phyloP scores from a whole-genome alignment of 495 filamentous ascomycete genomes.

The Lasiosphaeria ovina region DNA sequence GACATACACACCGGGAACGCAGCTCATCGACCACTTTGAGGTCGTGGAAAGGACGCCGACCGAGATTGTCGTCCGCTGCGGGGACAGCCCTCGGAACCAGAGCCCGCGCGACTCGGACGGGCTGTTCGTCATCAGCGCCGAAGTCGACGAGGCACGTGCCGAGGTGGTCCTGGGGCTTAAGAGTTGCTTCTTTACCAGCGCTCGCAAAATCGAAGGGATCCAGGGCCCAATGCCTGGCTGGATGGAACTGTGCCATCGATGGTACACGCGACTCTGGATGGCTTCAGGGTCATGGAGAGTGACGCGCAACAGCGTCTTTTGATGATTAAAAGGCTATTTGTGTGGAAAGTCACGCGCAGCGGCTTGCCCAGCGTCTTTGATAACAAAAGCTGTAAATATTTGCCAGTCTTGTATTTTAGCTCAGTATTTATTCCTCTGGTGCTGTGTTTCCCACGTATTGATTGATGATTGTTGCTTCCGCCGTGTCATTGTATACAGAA shows the following conservation, averaged over 20 bases:
- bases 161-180: constrained; percentile 66
- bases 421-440: no score
- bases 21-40: constrained; percentile 75
- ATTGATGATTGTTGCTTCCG: no score
- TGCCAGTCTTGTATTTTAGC: no score
- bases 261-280: constrained; percentile 64
- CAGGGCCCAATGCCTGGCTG: constrained; percentile 54
- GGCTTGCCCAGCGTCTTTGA: no score
- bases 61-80: constrained; percentile 62
- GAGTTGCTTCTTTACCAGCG: constrained; percentile 58
- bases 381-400: no score
- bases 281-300: constrained; percentile 49
- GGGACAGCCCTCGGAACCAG: constrained; percentile 59
- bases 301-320: constrained; percentile 9
- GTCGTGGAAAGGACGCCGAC: constrained; percentile 64
- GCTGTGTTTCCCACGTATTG: no score
- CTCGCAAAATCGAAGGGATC: constrained; percentile 38
- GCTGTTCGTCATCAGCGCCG: constrained; percentile 65
- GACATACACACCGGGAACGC: constrained; percentile 60
- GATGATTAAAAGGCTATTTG: no score
- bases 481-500: no score
- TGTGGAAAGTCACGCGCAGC: no score
- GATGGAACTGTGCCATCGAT: constrained; percentile 57
- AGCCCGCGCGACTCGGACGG: constrained; percentile 63
- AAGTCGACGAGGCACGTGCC: constrained; percentile 56